Base-by-base conservation (phyloP, 495 filamentous ascomycete genomes). In the Penicillium daleae region DNA sequence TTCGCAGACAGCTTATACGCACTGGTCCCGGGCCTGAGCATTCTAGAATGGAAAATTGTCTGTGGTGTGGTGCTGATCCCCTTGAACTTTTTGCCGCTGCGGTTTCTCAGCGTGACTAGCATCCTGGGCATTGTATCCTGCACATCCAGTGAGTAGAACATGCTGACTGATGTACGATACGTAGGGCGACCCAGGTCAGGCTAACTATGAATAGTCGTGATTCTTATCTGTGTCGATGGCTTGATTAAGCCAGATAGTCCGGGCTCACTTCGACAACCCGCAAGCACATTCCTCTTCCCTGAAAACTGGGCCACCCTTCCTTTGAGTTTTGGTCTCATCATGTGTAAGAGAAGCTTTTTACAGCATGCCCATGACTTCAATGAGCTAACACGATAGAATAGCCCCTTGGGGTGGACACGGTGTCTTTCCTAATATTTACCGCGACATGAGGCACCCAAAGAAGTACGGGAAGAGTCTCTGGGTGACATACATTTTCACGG, bases 361-460 rank as follows among this genome's bases (percentile, higher is more conserved):
- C 17, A 6, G 8, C 12, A 9, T 42, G 46, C 6, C 21, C 42
- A 13, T 10, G 24, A 35, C 9, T 13, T 2, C n/a, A 50, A 4
- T 7, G 24, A 17, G 26, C 54, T 57, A 66, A 66, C 29, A 7
- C 9, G 12, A 31, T 0, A 31, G 53, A 12, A 58, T 46, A 85
- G 83, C 93, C 26, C 93, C 94, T 1, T 99, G 93, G 92, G 95
- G 95, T 65, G 95, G 95, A 8, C 95, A 98, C 71, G 85, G 87
- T 56, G 95, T 99, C 29, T 97, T 99, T 71, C 95, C 95, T 2
- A 97, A 96, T 68, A 97, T 99, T 69, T 99, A 97, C 73, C 85
- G 93, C 55, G 95, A 99, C 76, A 99, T 99, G 95, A 83, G 95
- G 63, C 95, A 98, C 73, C 93, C 95, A 0, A 82, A 90, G 49